A percentile compares a stretch with the other conserved stretches of the same genome.
Evolutionary conservation across 2,329 filamentous ascomycete species (phyloP).

Genomic region (Diaporthe longicolla): DNA sequence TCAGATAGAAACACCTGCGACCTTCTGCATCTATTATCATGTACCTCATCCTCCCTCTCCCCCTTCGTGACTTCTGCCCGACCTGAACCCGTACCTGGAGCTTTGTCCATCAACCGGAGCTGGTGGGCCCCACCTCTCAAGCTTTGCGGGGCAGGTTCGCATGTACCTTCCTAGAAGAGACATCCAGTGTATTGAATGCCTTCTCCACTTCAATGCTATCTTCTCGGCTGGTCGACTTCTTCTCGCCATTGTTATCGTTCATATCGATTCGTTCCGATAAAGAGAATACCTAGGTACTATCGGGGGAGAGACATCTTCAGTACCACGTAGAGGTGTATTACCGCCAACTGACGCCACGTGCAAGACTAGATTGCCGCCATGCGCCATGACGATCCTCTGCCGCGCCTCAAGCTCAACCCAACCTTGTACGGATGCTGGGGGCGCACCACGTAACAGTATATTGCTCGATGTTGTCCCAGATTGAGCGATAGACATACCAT

Average conservation of each 20-base stretch:
- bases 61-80: not conserved
- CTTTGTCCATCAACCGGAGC: conserved; percentile 31
- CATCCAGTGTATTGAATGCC: not conserved
- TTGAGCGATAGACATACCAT: not conserved
- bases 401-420: not conserved
- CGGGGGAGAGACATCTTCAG: not conserved
- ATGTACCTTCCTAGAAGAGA: conserved; percentile 36
- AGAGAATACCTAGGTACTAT: not conserved
- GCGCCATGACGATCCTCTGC: not conserved
- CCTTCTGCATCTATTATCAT: too few relatives aligned
- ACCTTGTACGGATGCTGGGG: not conserved
- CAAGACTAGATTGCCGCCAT: not conserved
- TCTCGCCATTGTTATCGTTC: not conserved
- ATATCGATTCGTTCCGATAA: not conserved
- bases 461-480: not conserved
- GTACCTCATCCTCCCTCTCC: not conserved
- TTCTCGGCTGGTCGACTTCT: not conserved
- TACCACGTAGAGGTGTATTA: not conserved
- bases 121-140: conserved; percentile 1
- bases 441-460: not conserved
- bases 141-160: conserved; percentile 24
- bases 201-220: not conserved
- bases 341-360: not conserved
- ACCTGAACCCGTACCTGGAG: conserved; percentile 1
- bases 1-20: not conserved